A percentile compares a stretch with the other conserved stretches of the same genome.
Conservation (phyloP, 371 early-diverging fungal genomes). For the Actinomucor elegans region DNA sequence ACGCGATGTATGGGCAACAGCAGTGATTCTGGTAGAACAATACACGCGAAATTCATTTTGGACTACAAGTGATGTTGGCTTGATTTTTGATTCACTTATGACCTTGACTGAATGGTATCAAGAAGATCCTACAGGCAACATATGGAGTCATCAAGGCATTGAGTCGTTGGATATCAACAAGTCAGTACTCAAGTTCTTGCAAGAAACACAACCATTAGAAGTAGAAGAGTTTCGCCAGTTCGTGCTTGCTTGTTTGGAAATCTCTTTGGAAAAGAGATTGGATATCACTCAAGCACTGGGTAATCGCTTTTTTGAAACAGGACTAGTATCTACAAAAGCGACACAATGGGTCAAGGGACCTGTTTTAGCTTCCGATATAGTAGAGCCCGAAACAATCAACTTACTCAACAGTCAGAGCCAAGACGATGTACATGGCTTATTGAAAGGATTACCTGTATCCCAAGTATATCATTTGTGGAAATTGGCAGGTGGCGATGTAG, state of each 20-base stretch:
- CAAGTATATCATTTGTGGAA: slow-evolving; percentile 67
- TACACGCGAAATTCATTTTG: slow-evolving; percentile 58
- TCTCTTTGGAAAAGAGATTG: slow-evolving; percentile 15
- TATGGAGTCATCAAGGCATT: slow-evolving; percentile 38
- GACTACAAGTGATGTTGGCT: slow-evolving; percentile 47
- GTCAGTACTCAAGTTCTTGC: slow-evolving; percentile 28
- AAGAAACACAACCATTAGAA: slow-evolving; percentile 9
- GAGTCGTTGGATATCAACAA: slow-evolving; percentile 40
- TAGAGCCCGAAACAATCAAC: slow-evolving; percentile 33
- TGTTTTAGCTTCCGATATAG: slow-evolving; percentile 33
- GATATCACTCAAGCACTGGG: slow-evolving; percentile 17
- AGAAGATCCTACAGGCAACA: slow-evolving; percentile 3
- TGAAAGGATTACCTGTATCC: slow-evolving; percentile 42
- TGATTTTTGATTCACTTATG: slow-evolving; percentile 43
- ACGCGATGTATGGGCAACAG: slow-evolving; percentile 64
- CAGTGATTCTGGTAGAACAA: slow-evolving; percentile 58
- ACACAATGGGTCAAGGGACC: slow-evolving; percentile 37
- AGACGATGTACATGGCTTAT: slow-evolving; percentile 21
- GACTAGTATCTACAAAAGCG: not conserved
- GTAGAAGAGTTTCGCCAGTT: slow-evolving; percentile 24
- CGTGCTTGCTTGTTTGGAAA: slow-evolving; percentile 25
- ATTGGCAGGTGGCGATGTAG: slow-evolving; percentile 68
- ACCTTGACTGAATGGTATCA: slow-evolving; percentile 35
- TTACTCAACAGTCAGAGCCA: slow-evolving; percentile 5
- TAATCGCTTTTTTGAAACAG: slow-evolving; percentile 15